Percentiles rank a stretch among this genome's conserved stretches.
These are phyloP conservation scores for Endoconidiophora laricicola DNA, from an alignment of 2,329 filamentous ascomycete species.

Conservation along the genomic window DNA sequence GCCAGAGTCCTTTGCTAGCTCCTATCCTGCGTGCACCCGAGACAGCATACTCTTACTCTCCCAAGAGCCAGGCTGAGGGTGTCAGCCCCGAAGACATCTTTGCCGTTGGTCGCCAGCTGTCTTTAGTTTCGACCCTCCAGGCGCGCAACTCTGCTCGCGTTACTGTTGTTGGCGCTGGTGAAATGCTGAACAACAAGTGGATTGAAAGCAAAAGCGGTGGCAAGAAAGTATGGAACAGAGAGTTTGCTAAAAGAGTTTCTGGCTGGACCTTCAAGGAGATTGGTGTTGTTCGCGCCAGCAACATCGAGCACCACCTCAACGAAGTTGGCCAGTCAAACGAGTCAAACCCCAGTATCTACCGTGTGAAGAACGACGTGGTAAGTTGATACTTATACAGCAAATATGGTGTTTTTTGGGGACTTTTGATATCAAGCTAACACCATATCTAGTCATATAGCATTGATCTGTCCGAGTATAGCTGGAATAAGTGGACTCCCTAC, in stretches of 20 bases:
- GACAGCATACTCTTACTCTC: slow-evolving; percentile 87
- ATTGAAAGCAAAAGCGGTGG: slow-evolving; percentile 42
- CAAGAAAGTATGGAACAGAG: slow-evolving; percentile 54
- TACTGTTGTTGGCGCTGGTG: slow-evolving; percentile 67
- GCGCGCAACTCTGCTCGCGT: slow-evolving; percentile 86
- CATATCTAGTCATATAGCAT: slow-evolving; percentile 58
- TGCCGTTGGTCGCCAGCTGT: slow-evolving; percentile 67
- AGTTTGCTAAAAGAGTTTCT: slow-evolving; percentile 71
- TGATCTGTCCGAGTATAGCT: slow-evolving; percentile 70
- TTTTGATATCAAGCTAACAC: slow-evolving; percentile 16
- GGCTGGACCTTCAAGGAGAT: slow-evolving; percentile 94
- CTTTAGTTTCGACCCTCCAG: slow-evolving; percentile 72
- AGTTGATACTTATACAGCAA: slow-evolving; percentile 26
- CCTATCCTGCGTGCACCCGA: slow-evolving; percentile 68
- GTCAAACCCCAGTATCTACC: slow-evolving; percentile 75
- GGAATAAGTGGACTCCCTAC: slow-evolving; percentile 62
- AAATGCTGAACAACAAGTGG: slow-evolving; percentile 80
- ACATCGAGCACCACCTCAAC: slow-evolving; percentile 56
- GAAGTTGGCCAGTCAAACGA: slow-evolving; percentile 28
- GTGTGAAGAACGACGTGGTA: slow-evolving; percentile 93
- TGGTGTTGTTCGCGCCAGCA: slow-evolving; percentile 73
- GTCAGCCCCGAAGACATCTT: slow-evolving; percentile 62
- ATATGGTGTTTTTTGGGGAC: not conserved
- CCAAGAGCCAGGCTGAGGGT: slow-evolving; percentile 60
- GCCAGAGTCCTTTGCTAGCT: slow-evolving; percentile 57